Percentiles rank a stretch among this genome's conserved stretches.
These are phyloP conservation scores for Spinacia oleracea DNA, from an alignment of 179 eudicot genomes.

Conservation along the genomic window DNA sequence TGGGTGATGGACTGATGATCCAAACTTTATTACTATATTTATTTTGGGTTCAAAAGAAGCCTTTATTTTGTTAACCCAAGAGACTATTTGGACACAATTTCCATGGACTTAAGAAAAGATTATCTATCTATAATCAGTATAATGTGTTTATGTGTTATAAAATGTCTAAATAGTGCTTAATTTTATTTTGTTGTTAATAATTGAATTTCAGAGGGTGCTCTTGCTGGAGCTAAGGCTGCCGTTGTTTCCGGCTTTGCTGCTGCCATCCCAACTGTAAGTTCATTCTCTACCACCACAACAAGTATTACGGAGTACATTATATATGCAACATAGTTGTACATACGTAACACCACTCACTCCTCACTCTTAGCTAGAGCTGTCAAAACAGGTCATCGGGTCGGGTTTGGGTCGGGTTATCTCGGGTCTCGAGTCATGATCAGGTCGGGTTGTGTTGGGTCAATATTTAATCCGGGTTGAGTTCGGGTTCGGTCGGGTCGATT, in stretches of 20 bases:
- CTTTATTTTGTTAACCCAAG: conserved; percentile 8
- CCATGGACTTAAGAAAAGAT: background rate
- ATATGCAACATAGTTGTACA: background rate
- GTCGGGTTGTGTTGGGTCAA: too few species aligned
- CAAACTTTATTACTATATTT: background rate
- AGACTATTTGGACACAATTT: background rate
- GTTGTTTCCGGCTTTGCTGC: conserved; percentile 59
- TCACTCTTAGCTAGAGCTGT: too few species aligned
- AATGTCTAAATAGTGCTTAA: background rate
- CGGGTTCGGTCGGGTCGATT: too few species aligned
- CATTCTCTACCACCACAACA: too few species aligned
- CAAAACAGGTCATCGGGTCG: too few species aligned
- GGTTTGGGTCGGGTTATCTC: too few species aligned
- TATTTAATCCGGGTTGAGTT: too few species aligned
- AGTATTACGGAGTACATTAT: background rate
- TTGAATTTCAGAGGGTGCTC: conserved; percentile 53
- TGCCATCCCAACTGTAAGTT: conserved; percentile 67
- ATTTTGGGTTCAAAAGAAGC: background rate
- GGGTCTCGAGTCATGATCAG: too few species aligned
- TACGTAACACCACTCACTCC: background rate
- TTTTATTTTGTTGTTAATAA: background rate
- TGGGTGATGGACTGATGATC: background rate
- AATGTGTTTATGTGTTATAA: background rate
- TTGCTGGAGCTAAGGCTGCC: conserved; percentile 81
- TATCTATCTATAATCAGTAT: background rate